Evolutionary conservation across 345 rosid species (phyloP).

Genomic region (Sapria himalayana): DNA sequence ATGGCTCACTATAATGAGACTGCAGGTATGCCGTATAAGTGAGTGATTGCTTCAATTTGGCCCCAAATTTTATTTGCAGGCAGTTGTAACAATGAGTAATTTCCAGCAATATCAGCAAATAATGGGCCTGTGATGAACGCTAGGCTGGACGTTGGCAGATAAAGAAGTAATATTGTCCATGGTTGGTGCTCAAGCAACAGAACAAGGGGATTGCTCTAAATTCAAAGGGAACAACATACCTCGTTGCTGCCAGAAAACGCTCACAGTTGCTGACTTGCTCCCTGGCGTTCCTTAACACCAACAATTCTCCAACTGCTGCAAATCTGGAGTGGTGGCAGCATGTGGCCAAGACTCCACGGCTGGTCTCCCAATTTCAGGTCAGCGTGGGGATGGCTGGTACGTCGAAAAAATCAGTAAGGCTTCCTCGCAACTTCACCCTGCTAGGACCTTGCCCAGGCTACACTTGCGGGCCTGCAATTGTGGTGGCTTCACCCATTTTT

Average conservation of each 20-base stretch:
- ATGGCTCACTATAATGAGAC: too few species aligned
- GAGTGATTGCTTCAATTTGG: too few species aligned
- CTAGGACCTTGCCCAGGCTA: constrained; percentile 75
- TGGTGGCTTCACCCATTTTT: constrained; percentile 45
- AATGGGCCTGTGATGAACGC: constrained; percentile 57
- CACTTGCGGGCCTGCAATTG: constrained; percentile 69
- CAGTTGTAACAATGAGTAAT: constrained; percentile 47
- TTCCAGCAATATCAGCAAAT: constrained; percentile 68
- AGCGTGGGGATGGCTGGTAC: constrained; percentile 63
- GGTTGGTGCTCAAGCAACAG: constrained; percentile 64
- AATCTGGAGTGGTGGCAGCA: constrained; percentile 61
- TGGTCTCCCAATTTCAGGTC: constrained; percentile 55
- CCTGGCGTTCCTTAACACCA: constrained; percentile 70
- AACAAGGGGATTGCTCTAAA: constrained; percentile 94
- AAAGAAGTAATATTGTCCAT: constrained; percentile 75
- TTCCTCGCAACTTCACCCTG: constrained; percentile 73
- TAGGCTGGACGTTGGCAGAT: constrained; percentile 87
- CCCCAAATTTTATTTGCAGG: constrained; percentile 23
- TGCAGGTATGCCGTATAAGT: too few species aligned
- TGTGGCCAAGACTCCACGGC: constrained; percentile 72
- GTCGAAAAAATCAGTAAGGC: constrained; percentile 59
- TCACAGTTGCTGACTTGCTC: constrained; percentile 53
- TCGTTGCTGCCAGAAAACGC: constrained; percentile 64
- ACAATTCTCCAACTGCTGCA: constrained; percentile 67
- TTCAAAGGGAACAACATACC: constrained; percentile 69